These are phyloP conservation scores for Saccharum hybrid DNA, from an alignment of 202 grass and related monocot genomes.

Conservation along the genomic window DNA sequence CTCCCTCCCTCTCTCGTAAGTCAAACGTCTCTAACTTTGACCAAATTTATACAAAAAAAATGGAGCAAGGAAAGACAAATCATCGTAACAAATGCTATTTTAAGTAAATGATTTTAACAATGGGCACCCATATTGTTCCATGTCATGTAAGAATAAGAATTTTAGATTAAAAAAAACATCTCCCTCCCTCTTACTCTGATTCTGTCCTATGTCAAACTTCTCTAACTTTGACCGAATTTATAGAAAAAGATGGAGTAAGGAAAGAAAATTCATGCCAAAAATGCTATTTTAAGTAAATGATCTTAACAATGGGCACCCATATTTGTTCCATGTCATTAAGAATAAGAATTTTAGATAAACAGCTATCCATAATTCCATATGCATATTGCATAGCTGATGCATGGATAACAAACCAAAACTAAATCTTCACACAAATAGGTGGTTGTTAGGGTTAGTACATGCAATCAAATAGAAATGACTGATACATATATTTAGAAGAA, in stretches of 20 bases:
- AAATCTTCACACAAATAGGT: conserved; percentile 10
- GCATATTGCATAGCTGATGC: background rate
- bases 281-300: background rate
- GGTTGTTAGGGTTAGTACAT: conserved; percentile 12
- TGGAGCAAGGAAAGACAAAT: background rate
- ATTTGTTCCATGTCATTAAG: background rate
- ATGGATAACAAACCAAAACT: background rate
- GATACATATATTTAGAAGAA: background rate
- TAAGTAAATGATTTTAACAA: background rate
- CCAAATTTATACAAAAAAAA: background rate
- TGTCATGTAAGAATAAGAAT: background rate
- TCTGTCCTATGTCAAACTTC: background rate
- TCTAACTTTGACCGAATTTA: background rate
- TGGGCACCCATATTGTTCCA: background rate
- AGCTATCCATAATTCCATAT: background rate
- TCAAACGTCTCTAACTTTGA: background rate
- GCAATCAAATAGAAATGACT: conserved; percentile 14
- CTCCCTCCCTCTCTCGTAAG: background rate
- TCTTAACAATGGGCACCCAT: background rate
- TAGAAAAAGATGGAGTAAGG: too few species aligned
- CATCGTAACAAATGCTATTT: background rate
- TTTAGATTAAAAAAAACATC: background rate
- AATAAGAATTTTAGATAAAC: background rate
- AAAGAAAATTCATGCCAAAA: background rate
- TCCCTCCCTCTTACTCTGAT: background rate